These are phyloP conservation scores for Elymus sibiricus DNA, from an alignment of 176 grass and related monocot species.

Conservation along the genomic window DNA sequence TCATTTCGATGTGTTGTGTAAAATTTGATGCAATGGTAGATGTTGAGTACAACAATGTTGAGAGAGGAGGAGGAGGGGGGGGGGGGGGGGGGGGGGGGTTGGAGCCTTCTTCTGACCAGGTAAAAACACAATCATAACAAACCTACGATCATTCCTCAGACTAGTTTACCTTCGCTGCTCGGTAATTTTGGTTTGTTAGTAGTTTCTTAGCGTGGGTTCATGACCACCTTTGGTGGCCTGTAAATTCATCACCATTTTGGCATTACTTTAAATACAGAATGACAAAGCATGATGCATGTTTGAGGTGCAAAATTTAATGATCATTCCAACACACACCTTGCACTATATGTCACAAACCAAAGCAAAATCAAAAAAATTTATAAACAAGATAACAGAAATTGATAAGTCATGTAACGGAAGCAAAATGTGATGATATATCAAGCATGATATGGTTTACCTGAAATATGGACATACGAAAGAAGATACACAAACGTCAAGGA, in stretches of 20 bases:
- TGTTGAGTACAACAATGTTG: not conserved
- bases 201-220: not conserved
- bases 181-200: not conserved
- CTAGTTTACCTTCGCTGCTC: not conserved
- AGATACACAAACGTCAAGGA: slow-evolving; percentile 84
- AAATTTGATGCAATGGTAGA: not conserved
- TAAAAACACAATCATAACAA: not conserved
- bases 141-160: not conserved
- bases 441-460: slow-evolving; percentile 62
- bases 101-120: not conserved
- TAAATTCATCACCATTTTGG: not conserved
- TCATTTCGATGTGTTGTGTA: slow-evolving; percentile 20
- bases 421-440: not conserved
- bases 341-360: not conserved
- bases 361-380: not conserved
- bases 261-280: not conserved
- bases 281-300: not conserved
- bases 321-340: not conserved
- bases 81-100: not conserved
- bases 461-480: slow-evolving; percentile 91
- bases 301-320: not conserved
- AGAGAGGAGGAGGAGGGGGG: not conserved
- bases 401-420: not conserved
- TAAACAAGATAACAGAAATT: not conserved
- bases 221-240: not conserved